Conservation (phyloP, 1,139 yeast genomes). For the Suhomyces anneliseae region DNA sequence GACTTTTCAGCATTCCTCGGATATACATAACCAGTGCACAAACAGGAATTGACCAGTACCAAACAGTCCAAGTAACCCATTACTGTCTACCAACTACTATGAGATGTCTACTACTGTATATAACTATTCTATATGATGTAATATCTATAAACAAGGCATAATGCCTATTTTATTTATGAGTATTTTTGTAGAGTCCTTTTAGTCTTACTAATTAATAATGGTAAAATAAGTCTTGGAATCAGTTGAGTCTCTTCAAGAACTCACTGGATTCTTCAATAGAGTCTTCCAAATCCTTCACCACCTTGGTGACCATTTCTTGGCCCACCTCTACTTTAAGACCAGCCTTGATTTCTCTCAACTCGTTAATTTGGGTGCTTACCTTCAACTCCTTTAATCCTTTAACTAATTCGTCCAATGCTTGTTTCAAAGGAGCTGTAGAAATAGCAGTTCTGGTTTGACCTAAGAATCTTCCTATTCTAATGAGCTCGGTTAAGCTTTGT, state of each 20-base stretch:
- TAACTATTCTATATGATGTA: neutral
- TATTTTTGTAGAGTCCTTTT: neutral
- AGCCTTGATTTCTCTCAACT: conserved; percentile 1
- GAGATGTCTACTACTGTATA: no score
- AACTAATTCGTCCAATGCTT: conserved; percentile 8
- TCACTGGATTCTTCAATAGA: conserved; percentile 7
- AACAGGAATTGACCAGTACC: no score
- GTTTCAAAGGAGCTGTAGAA: conserved; percentile 3
- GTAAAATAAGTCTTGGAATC: neutral
- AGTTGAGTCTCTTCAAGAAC: neutral
- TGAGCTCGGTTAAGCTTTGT: conserved; percentile 26
- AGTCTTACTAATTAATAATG: no score
- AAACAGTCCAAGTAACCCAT: no score
- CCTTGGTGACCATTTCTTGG: neutral
- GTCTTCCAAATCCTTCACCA: conserved; percentile 1
- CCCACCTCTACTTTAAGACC: neutral
- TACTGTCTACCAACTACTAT: no score
- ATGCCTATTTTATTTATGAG: neutral
- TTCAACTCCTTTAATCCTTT: conserved; percentile 11
- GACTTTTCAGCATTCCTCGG: no score
- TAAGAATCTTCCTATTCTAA: conserved; percentile 18
- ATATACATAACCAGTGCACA: no score
- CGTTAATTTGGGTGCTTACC: conserved; percentile 3
- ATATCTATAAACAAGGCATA: neutral
- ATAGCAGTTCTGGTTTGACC: conserved; percentile 4